These are phyloP conservation scores for Sugiyamaella xylanicola DNA, from an alignment of 1,139 yeast species.

Conservation along the genomic window DNA sequence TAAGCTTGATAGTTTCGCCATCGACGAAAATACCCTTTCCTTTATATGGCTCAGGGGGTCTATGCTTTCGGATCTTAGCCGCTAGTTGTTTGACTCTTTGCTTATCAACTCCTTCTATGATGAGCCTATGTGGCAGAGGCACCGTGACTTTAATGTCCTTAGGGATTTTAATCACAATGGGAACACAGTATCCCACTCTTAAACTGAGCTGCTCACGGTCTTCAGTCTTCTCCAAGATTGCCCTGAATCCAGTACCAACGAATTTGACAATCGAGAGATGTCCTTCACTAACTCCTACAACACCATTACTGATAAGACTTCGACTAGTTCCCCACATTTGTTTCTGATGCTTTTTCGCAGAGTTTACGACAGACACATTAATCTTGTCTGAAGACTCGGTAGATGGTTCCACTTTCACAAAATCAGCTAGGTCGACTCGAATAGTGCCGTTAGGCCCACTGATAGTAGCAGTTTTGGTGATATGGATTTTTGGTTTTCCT, in stretches of 20 bases:
- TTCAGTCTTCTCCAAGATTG: conserved; percentile 59
- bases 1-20: conserved; percentile 85
- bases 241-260: conserved; percentile 98
- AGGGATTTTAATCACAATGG: conserved; percentile 67
- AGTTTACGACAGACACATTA: conserved; percentile 58
- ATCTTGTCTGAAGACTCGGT: conserved; percentile 42
- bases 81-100: conserved; percentile 89
- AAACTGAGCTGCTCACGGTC: conserved; percentile 62
- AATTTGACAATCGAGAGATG: conserved; percentile 84
- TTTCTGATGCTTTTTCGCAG: conserved; percentile 66
- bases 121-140: conserved; percentile 86
- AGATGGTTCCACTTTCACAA: conserved; percentile 51
- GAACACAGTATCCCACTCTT: conserved; percentile 83
- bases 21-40: conserved; percentile 96
- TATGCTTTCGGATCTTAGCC: conserved; percentile 78
- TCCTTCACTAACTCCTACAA: conserved; percentile 90
- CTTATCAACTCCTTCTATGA: conserved; percentile 84
- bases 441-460: conserved; percentile 81
- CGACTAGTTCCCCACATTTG: conserved; percentile 97
- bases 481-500: conserved; percentile 58
- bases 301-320: conserved; percentile 71
- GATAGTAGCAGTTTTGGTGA: conserved; percentile 65
- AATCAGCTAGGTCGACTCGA: conserved; percentile 68
- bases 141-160: conserved; percentile 69
- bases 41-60: conserved; percentile 98